Evolutionary conservation across 208 protist genomes (phyloP).

Genomic region (Trypanosoma boissoni): DNA sequence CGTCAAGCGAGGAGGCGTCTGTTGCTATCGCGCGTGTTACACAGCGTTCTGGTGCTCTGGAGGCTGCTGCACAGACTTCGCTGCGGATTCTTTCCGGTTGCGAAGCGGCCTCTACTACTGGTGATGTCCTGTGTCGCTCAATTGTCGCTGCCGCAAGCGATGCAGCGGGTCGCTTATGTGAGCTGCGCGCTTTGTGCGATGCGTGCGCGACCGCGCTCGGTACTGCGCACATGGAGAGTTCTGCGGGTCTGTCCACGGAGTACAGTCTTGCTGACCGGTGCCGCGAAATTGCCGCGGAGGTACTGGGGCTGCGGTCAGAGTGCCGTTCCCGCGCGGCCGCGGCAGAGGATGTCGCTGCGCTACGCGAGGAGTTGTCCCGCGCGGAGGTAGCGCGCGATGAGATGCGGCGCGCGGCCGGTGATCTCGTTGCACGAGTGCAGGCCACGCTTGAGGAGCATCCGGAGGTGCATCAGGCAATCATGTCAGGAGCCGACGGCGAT

Average conservation of each 20-base stretch:
- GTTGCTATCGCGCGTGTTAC: neutral
- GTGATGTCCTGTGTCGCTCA: neutral
- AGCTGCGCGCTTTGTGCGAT: slow-evolving; percentile 1
- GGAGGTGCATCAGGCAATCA: slow-evolving; percentile 23
- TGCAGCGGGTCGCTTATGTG: neutral
- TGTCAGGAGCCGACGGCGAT: slow-evolving; percentile 10
- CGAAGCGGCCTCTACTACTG: neutral
- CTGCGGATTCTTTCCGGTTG: neutral
- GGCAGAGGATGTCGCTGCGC: neutral
- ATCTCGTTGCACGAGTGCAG: slow-evolving; percentile 29
- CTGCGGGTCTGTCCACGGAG: neutral
- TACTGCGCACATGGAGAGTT: slow-evolving; percentile 2
- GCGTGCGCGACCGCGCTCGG: slow-evolving; percentile 10
- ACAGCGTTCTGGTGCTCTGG: neutral
- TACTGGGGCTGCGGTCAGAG: slow-evolving; percentile 12
- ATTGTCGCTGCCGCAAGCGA: slow-evolving; percentile 2
- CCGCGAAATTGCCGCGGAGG: slow-evolving; percentile 12
- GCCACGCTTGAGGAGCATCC: slow-evolving; percentile 17
- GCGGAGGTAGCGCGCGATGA: slow-evolving; percentile 18
- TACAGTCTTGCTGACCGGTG: slow-evolving; percentile 8
- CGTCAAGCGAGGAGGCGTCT: neutral
- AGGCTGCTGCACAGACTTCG: neutral
- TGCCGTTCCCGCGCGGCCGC: neutral
- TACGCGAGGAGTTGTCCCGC: slow-evolving; percentile 3
- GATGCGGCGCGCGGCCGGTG: slow-evolving; percentile 11